phyloP scores from a whole-genome alignment of 768 basidiomycete species.

The Phylloporus sp. region DNA sequence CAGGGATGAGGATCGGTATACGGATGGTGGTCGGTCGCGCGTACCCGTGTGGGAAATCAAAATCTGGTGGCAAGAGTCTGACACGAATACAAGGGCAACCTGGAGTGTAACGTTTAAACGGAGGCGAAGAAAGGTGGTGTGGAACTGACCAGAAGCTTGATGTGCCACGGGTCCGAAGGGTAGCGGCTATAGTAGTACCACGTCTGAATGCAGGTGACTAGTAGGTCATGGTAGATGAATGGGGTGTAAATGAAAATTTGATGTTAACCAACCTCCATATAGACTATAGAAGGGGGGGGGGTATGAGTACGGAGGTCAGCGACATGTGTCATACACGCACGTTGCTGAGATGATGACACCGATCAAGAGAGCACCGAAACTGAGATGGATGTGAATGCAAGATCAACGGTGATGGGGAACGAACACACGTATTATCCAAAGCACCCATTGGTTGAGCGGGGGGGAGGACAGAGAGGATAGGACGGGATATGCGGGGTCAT shows the following conservation, averaged over 20 bases:
- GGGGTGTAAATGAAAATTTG: background rate
- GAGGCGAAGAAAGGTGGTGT: background rate
- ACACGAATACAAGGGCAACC: constrained; percentile 51
- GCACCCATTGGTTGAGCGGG: constrained; percentile 11
- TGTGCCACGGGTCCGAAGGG: constrained; percentile 49
- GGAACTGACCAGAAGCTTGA: constrained; percentile 43
- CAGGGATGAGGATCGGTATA: background rate
- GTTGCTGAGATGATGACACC: constrained; percentile 51
- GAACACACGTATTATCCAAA: constrained; percentile 39
- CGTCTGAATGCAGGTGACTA: constrained; percentile 56
- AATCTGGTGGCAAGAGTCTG: constrained; percentile 54
- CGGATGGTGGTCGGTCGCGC: background rate
- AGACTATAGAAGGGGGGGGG: constrained; percentile 32
- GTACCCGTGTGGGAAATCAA: constrained; percentile 54
- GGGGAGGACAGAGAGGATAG: background rate
- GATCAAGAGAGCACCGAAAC: constrained; percentile 52
- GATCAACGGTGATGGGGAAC: background rate
- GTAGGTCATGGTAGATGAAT: constrained; percentile 19
- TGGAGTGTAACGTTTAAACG: constrained; percentile 16
- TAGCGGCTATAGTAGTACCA: constrained; percentile 53
- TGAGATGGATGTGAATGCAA: constrained; percentile 15
- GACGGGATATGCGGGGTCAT: background rate
- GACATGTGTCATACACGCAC: constrained; percentile 35
- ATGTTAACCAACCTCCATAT: constrained; percentile 42
- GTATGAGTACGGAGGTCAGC: background rate